These are phyloP conservation scores for Sporopachydermia lactativora DNA, from an alignment of 805 yeast species.

Conservation along the genomic window DNA sequence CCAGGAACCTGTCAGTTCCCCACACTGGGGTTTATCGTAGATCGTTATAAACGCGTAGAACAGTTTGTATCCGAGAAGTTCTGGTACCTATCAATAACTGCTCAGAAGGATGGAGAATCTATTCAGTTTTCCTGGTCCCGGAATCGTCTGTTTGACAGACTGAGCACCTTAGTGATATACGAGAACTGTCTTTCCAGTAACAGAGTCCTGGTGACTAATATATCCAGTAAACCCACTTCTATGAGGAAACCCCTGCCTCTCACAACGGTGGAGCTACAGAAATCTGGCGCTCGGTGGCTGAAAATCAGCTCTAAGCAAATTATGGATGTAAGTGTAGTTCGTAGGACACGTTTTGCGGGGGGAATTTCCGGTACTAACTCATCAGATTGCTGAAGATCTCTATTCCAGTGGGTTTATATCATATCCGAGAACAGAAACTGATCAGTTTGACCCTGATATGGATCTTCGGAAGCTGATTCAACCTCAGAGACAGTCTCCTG, in stretches of 20 bases:
- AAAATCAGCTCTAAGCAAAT: conserved; percentile 72
- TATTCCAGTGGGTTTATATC: conserved; percentile 81
- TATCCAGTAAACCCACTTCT: conserved; percentile 48
- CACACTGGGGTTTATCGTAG: conserved; percentile 91
- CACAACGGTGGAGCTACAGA: conserved; percentile 89
- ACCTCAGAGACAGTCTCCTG: conserved; percentile 38
- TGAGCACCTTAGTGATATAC: conserved; percentile 47
- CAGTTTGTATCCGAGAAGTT: conserved; percentile 63
- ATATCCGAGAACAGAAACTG: conserved; percentile 97
- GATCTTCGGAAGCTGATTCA: conserved; percentile 47
- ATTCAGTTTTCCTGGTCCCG: conserved; percentile 58
- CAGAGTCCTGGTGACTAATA: conserved; percentile 34
- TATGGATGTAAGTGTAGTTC: conserved; percentile 26
- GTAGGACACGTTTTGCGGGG: not conserved
- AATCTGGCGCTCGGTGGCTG: conserved; percentile 62
- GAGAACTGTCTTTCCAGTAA: conserved; percentile 46
- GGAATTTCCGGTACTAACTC: not conserved
- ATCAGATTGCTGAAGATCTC: conserved; percentile 54
- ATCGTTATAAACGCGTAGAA: conserved; percentile 64
- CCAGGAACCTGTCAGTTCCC: conserved; percentile 82
- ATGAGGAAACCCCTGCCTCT: conserved; percentile 80
- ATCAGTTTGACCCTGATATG: conserved; percentile 64
- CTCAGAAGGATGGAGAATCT: conserved; percentile 26
- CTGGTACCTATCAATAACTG: conserved; percentile 54
- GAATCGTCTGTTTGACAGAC: conserved; percentile 57